These are phyloP conservation scores for Hibiscus mutabilis DNA, from an alignment of 345 rosid species.

Conservation along the genomic window DNA sequence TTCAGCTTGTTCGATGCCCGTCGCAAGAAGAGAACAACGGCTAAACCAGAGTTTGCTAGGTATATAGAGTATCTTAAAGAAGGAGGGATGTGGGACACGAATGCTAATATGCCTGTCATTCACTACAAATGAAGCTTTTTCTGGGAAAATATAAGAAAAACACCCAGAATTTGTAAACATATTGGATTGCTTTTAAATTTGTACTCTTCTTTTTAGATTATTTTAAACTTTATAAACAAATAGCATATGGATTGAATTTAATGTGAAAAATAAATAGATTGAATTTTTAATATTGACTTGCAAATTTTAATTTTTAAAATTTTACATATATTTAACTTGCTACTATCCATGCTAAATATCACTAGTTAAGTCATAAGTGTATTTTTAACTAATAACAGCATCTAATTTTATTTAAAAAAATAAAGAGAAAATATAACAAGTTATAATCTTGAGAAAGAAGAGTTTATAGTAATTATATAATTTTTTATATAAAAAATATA, in stretches of 20 bases:
- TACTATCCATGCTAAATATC: too few relatives aligned
- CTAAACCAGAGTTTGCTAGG: constrained; percentile 61
- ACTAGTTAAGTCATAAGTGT: too few relatives aligned
- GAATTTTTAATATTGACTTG: too few relatives aligned
- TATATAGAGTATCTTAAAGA: constrained; percentile 69
- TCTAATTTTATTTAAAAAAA: too few relatives aligned
- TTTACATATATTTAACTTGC: too few relatives aligned
- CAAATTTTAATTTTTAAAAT: too few relatives aligned
- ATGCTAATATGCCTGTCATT: constrained; percentile 42
- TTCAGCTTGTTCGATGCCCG: constrained; percentile 45
- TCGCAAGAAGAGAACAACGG: constrained; percentile 51
- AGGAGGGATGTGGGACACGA: constrained; percentile 59
- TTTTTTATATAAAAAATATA: too few relatives aligned
- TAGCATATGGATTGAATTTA: not conserved
- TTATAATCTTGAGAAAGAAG: too few relatives aligned
- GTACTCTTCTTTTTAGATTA: not conserved
- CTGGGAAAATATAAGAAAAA: not conserved
- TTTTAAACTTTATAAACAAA: not conserved
- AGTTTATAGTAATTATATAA: too few relatives aligned
- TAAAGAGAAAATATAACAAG: too few relatives aligned
- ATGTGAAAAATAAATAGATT: too few relatives aligned
- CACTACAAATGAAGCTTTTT: constrained; percentile 26
- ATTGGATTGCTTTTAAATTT: not conserved
- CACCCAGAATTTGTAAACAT: not conserved
- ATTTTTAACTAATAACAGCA: too few relatives aligned